Evolutionary conservation across 345 rosid species (phyloP), one percentile per base, ranked within the genome.

Genomic region (Stellera chamaejasme): DNA sequence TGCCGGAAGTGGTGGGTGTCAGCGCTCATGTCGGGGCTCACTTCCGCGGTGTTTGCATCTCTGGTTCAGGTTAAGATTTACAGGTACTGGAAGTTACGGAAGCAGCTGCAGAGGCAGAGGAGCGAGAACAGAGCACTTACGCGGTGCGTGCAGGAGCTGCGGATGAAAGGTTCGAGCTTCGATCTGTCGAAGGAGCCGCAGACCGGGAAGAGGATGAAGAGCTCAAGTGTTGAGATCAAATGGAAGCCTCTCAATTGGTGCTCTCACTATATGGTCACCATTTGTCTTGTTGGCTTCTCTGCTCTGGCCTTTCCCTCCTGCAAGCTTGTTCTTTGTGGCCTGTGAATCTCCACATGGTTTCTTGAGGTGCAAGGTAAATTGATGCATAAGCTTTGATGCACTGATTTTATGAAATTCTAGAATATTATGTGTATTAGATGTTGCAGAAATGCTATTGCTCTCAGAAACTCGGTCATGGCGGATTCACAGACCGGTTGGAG

Each of bases 1-100:
- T 83, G 97, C 63, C 67, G 64, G 63, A 85, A 83, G 55, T 87
- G 99, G 99, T 85, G 99, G 99, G 66, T 83, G 13, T 95, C 99
- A 8, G 63, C 82, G 4, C 48, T 75, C 13, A 41, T 87, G 50
- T 85, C 87, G 0, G 41, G 72, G 15, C 66, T 64, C 11, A 83
- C 90, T 61, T 94, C 95, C n/a, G 54, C 82, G 27, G 85, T 87
- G 64, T 71, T 85, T 50, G 85, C 71, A 69, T 77, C 70, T 53
- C 59, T 90, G 48, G 95, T 71, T 53, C 96, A 90, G 81, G 75
- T 77, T 27, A 87, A 82, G 79, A 63, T 90, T 27, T 82, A 59
- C 69, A 54, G 84, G 70, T 83, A 66, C 77, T 85, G 92, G 95
- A 90, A 85, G 72, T 87, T 75, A 23, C 64, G 64, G 64, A 69